Evolutionary conservation across 345 rosid genomes (phyloP), one percentile per base, ranked within the genome.

Genomic region (Gossypium australe): DNA sequence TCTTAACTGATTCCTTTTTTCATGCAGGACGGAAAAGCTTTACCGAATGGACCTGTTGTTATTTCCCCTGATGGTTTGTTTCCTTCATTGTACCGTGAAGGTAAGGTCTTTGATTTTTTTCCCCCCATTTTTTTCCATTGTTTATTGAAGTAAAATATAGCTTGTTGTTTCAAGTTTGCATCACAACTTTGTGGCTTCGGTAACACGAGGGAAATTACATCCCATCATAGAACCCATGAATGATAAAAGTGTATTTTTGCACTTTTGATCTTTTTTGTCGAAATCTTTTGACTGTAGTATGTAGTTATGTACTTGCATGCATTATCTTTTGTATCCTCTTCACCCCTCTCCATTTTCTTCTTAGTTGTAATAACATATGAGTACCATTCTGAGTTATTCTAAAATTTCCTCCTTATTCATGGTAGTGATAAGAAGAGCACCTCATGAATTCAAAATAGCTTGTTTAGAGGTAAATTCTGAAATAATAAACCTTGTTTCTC

Each of bases 51-150:
- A 47, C 98, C 98, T 70, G 86, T 94, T 77, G 94, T 94, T 66
- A 94, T 94, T 73, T 94, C 98, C 55, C 98, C 98, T 1, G 97
- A 94, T 80, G 98, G 98, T 60, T 79, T 94, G 70, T 90, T 94
- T 81, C 98, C 97, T 41, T 93, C 98, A 2, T 78, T 94, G 72
- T 94, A 78, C 78, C 94, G 98, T 75, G 98, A 94, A 90, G 97
- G 97, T 91, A 73, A 82, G 78, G 44, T 56, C 65, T 41, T 53
- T 2, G 14, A 11, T 25, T 25, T 34, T 27, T 41, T 9, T 0
- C 41, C 41, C 41, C 41, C 7, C 1, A 5, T 22, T 12, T 60
- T 59, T 59, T 22, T 48, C 17, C 41, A 45, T 51, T 11, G 61
- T 44, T 41, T 44, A 63, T 34, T 34, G 47, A 61, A 63, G 29